Conservation (phyloP, 1,139 yeast genomes). For the Kodamaea ohmeri region DNA sequence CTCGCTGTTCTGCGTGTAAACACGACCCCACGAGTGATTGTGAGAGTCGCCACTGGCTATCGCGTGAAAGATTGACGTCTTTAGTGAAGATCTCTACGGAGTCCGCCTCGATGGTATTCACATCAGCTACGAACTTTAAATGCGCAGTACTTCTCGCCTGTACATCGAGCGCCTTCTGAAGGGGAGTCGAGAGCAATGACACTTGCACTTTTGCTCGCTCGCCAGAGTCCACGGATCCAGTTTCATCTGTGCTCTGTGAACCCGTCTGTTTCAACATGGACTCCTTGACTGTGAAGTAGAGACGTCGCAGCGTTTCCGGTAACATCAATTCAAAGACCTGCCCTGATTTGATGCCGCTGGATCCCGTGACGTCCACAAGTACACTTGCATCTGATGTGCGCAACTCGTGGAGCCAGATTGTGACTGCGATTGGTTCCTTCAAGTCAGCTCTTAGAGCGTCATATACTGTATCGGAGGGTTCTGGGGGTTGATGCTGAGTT, state of each 20-base stretch:
- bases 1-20: constrained; percentile 62
- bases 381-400: constrained; percentile 59
- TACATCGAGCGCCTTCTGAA: constrained; percentile 61
- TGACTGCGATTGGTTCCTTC: constrained; percentile 41
- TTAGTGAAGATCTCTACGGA: constrained; percentile 77
- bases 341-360: constrained; percentile 53
- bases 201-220: constrained; percentile 22
- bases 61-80: constrained; percentile 80
- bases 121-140: constrained; percentile 39
- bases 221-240: not conserved
- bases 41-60: constrained; percentile 90
- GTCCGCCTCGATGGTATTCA: constrained; percentile 62
- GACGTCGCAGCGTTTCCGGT: constrained; percentile 23
- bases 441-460: constrained; percentile 1
- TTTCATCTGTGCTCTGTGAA: constrained; percentile 1
- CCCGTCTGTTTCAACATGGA: constrained; percentile 13
- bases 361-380: constrained; percentile 60
- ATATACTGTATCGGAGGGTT: constrained; percentile 1
- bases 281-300: constrained; percentile 25
- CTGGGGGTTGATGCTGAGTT: not conserved
- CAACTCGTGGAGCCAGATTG: constrained; percentile 74
- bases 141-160: constrained; percentile 65
- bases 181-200: constrained; percentile 61
- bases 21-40: constrained; percentile 61
- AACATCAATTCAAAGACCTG: constrained; percentile 62